Base-by-base conservation (phyloP, 495 filamentous ascomycete genomes). In the Penicillium odoratum region DNA sequence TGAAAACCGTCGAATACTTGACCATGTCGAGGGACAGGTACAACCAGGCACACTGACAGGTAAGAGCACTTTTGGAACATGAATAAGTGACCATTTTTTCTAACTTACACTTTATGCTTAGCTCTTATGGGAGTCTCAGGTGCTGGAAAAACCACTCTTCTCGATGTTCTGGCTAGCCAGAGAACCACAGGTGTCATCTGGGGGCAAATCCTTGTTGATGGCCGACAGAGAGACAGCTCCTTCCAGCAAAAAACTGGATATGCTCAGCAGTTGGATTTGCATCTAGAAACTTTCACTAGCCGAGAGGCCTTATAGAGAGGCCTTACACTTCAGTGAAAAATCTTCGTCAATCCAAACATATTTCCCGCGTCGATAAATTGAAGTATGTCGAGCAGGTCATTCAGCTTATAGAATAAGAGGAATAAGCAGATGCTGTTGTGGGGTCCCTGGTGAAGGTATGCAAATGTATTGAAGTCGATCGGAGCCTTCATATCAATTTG, bases 1-100 rank as follows among this genome's bases (percentile, higher is more conserved):
- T n/a, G 40, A 34, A 10, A 3, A 8, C 70, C 85, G 83, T 61
- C 90, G 8, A 4, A 45, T 54, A 21, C 15, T 54, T 4, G 13
- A 54, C 4, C 13, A 30, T 2, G 42, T 54, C 3, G 26, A 46
- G 33, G 40, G 52, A 8, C 46, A 26, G 40, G 33, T 54, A 11
- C 7, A 4, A 9, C 52, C 25, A 5, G 52, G 52, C 7, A 33
- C 40, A 9, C 44, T 47, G 15, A 36, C 29, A 5, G 29, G n/a
- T n/a, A n/a, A n/a, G n/a, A n/a, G n/a, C n/a, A n/a, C n/a, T n/a
- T n/a, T n/a, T n/a, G n/a, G n/a, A n/a, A n/a, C n/a, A n/a, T n/a
- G n/a, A n/a, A n/a, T n/a, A n/a, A n/a, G n/a, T n/a, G n/a, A n/a
- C n/a, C n/a, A n/a, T n/a, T n/a, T n/a, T n/a, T n/a, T n/a, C n/a